Evolutionary conservation across 2,329 filamentous ascomycete species (phyloP).

Genomic region (Monosporascus sp.): DNA sequence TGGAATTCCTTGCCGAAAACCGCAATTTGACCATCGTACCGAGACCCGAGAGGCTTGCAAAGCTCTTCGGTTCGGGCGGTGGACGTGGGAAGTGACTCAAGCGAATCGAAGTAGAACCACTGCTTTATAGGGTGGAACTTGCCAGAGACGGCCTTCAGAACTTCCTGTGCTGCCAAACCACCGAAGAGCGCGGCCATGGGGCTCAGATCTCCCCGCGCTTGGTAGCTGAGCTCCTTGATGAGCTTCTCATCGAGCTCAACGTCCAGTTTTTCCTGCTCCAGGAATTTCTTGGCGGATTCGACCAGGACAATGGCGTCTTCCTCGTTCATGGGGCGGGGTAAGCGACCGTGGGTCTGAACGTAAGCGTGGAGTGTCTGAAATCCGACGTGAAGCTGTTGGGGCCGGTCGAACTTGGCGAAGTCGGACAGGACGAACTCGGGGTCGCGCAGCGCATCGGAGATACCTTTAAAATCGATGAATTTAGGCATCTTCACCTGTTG

Average conservation of each 20-base stretch:
- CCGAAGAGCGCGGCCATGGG: slow-evolving; percentile 95
- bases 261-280: slow-evolving; percentile 68
- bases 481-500: slow-evolving; percentile 99
- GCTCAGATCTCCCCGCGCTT: slow-evolving; percentile 83
- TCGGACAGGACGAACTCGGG: slow-evolving; percentile 90
- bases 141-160: slow-evolving; percentile 93
- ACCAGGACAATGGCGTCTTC: slow-evolving; percentile 75
- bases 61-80: slow-evolving; percentile 73
- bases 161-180: slow-evolving; percentile 87
- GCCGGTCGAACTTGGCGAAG: slow-evolving; percentile 96
- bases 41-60: slow-evolving; percentile 77
- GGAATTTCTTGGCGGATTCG: slow-evolving; percentile 68
- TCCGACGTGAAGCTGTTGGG: slow-evolving; percentile 83
- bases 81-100: slow-evolving; percentile 85
- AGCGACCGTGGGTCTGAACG: slow-evolving; percentile 64
- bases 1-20: slow-evolving; percentile 94
- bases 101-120: slow-evolving; percentile 94
- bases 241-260: slow-evolving; percentile 88
- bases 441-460: slow-evolving; percentile 72
- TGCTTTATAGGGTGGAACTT: slow-evolving; percentile 96
- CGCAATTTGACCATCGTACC: slow-evolving; percentile 95
- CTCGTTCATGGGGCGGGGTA: slow-evolving; percentile 80
- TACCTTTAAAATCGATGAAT: slow-evolving; percentile 78
- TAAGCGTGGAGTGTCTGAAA: slow-evolving; percentile 91
- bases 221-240: slow-evolving; percentile 87